phyloP scores from a whole-genome alignment of 495 filamentous ascomycete genomes.

The Lophium mytilinum region DNA sequence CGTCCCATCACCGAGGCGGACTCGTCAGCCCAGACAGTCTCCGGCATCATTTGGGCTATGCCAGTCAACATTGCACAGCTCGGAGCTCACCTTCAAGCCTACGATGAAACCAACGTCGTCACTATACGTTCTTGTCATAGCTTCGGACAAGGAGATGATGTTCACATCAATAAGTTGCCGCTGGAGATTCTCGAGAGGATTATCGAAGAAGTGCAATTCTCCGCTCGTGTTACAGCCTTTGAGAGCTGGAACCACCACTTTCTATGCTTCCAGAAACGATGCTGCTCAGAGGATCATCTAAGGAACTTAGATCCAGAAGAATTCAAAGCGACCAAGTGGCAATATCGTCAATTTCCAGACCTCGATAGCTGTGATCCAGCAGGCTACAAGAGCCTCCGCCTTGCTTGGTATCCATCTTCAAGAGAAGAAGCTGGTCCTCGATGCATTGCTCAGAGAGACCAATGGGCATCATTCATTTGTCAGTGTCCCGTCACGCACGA shows the following conservation, averaged over 20 bases:
- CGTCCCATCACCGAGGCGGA: too few species aligned
- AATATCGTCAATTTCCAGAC: too few species aligned
- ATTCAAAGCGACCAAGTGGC: background rate
- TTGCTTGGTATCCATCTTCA: too few species aligned
- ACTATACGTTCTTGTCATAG: constrained; percentile 6
- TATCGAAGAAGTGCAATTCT: background rate
- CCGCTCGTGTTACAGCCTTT: background rate
- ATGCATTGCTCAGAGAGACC: background rate
- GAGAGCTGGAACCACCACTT: background rate
- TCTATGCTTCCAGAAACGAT: background rate
- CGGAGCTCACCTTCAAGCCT: constrained; percentile 1
- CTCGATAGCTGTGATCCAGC: background rate
- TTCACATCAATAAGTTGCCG: constrained; percentile 13
- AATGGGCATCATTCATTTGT: background rate
- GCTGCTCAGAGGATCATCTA: background rate
- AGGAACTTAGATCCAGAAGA: background rate
- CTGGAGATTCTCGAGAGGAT: constrained; percentile 6
- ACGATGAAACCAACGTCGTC: background rate
- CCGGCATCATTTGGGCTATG: background rate
- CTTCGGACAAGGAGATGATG: constrained; percentile 11
- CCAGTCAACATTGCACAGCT: background rate
- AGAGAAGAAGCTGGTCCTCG: background rate
- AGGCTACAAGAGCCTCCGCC: background rate
- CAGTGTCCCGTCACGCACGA: background rate
- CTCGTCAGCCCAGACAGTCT: background rate